Conservation (phyloP, 2,329 filamentous ascomycete species). For the Periconia sp. region DNA sequence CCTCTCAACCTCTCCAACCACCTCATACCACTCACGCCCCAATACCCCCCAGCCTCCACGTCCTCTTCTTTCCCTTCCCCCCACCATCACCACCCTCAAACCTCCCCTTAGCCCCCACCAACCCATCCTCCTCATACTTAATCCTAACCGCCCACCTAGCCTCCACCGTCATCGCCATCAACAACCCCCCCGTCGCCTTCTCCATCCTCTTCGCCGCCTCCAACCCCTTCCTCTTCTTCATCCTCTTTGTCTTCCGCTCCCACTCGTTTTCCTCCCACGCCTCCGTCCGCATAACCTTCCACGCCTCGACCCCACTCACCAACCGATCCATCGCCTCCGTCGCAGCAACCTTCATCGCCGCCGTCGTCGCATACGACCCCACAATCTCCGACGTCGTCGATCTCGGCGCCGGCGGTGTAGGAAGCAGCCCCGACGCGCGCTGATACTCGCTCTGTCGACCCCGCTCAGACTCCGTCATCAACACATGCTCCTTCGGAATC, state of each 20-base stretch:
- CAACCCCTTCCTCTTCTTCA: not conserved
- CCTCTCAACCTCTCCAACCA: not conserved
- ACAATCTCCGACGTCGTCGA: not conserved
- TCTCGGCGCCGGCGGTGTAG: not conserved
- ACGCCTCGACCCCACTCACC: slow-evolving; percentile 2
- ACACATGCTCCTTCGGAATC: slow-evolving; percentile 3
- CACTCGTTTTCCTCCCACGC: slow-evolving; percentile 5
- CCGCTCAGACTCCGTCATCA: not conserved
- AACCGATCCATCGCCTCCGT: slow-evolving; percentile 14
- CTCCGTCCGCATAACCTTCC: slow-evolving; percentile 7
- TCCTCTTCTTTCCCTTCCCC: not conserved
- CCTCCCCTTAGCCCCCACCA: slow-evolving; percentile 15
- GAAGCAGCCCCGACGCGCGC: not conserved
- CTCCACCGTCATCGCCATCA: slow-evolving; percentile 17
- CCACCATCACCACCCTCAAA: not conserved
- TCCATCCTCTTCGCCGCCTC: not conserved
- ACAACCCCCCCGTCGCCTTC: slow-evolving; percentile 4
- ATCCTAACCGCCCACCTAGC: slow-evolving; percentile 22
- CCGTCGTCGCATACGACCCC: not conserved
- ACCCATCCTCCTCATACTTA: slow-evolving; percentile 18
- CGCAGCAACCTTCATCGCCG: slow-evolving; percentile 11
- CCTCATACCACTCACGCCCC: not conserved
- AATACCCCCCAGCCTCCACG: too few species aligned
- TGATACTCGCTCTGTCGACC: slow-evolving; percentile 6
- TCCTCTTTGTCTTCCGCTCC: not conserved